These are phyloP conservation scores for Podospora bellae-mahoneyi DNA, from an alignment of 495 filamentous ascomycete species.

Conservation along the genomic window DNA sequence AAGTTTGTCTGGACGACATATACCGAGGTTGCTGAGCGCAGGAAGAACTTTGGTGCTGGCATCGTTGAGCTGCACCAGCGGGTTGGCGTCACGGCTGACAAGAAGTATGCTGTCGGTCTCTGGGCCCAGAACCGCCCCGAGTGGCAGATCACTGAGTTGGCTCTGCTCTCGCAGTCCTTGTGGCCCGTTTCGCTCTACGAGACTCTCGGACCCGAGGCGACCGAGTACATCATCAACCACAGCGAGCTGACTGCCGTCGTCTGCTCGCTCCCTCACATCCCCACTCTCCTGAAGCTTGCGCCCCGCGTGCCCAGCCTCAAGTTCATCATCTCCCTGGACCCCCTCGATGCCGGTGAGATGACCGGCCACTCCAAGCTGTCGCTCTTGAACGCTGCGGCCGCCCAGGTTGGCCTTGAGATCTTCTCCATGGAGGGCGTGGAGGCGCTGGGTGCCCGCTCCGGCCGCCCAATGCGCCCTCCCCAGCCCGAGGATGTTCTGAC, in stretches of 20 bases:
- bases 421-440: slow-evolving; percentile 75
- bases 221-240: slow-evolving; percentile 95
- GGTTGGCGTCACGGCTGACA: slow-evolving; percentile 54
- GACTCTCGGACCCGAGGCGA: slow-evolving; percentile 83
- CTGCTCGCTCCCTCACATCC: slow-evolving; percentile 79
- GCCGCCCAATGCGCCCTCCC: slow-evolving; percentile 65
- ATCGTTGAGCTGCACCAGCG: slow-evolving; percentile 77
- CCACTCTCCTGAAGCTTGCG: slow-evolving; percentile 80
- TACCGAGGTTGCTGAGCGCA: slow-evolving; percentile 69
- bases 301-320: slow-evolving; percentile 74
- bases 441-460: slow-evolving; percentile 65
- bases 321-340: slow-evolving; percentile 83
- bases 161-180: slow-evolving; percentile 81
- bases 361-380: slow-evolving; percentile 73
- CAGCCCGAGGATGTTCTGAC: slow-evolving; percentile 75
- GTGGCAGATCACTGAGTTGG: slow-evolving; percentile 96
- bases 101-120: slow-evolving; percentile 80
- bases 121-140: slow-evolving; percentile 97
- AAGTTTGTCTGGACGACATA: slow-evolving; percentile 84
- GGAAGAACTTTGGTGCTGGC: slow-evolving; percentile 82
- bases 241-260: slow-evolving; percentile 70
- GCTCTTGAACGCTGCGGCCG: slow-evolving; percentile 69
- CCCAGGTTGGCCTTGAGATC: slow-evolving; percentile 68
- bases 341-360: slow-evolving; percentile 77
- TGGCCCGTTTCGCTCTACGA: slow-evolving; percentile 95